A percentile compares a stretch with the other conserved stretches of the same genome.
Evolutionary conservation across 2,329 filamentous ascomycete species (phyloP).

Genomic region (Hansfordia pulvinata): DNA sequence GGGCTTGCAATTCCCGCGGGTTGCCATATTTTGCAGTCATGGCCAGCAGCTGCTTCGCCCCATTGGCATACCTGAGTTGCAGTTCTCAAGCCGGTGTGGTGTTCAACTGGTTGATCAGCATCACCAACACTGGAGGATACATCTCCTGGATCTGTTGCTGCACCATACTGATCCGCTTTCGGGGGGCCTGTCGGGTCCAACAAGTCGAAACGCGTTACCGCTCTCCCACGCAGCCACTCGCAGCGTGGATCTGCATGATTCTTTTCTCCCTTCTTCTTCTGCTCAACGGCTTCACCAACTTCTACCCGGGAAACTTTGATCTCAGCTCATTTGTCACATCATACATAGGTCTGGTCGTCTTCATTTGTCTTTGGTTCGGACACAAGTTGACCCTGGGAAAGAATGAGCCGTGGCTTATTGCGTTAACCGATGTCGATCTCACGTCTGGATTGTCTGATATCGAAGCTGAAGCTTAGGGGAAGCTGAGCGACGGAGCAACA

Average conservation of each 20-base stretch:
- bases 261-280: slow-evolving; percentile 36
- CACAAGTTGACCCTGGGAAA: too few relatives aligned
- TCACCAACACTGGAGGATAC: slow-evolving; percentile 34
- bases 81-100: slow-evolving; percentile 42
- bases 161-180: slow-evolving; percentile 43
- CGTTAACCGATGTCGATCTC: too few relatives aligned
- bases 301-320: slow-evolving; percentile 45
- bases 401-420: too few relatives aligned
- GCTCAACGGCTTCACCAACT: slow-evolving; percentile 51
- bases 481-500: too few relatives aligned
- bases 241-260: slow-evolving; percentile 35
- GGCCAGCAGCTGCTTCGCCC: too few relatives aligned
- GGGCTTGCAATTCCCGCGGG: too few relatives aligned
- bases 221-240: slow-evolving; percentile 39
- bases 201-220: slow-evolving; percentile 33
- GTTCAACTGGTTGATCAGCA: slow-evolving; percentile 43
- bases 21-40: too few relatives aligned
- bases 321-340: too few relatives aligned
- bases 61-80: slow-evolving; percentile 52
- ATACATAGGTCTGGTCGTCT: too few relatives aligned
- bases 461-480: too few relatives aligned
- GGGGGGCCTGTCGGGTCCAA: slow-evolving; percentile 29
- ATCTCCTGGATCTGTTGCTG: slow-evolving; percentile 39
- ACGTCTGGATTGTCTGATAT: too few relatives aligned
- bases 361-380: too few relatives aligned